phyloP scores from a whole-genome alignment of 352 stramenopile genomes.

The Phytophthora sp. region DNA sequence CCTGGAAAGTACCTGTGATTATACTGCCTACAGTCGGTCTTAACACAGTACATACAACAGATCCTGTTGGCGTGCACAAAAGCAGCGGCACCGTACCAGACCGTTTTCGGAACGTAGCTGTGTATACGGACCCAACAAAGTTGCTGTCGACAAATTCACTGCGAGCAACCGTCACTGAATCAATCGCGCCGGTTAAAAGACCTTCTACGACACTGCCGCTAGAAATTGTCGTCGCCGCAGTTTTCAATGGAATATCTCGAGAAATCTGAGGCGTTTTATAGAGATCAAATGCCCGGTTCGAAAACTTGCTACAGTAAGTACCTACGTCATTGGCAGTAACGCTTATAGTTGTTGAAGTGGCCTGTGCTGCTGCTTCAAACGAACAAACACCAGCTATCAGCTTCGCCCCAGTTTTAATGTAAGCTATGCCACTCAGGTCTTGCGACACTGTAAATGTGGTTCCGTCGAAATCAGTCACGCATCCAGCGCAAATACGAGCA shows the following conservation, averaged over 20 bases:
- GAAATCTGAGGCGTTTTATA: constrained; percentile 66
- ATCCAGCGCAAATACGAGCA: constrained; percentile 54
- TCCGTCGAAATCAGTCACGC: constrained; percentile 72
- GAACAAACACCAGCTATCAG: constrained; percentile 65
- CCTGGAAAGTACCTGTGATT: constrained; percentile 69
- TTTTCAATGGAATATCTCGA: constrained; percentile 53
- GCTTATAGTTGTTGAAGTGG: constrained; percentile 33
- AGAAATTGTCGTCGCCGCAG: constrained; percentile 37
- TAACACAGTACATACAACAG: constrained; percentile 38
- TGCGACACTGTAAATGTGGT: constrained; percentile 47
- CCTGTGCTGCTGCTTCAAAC: constrained; percentile 46
- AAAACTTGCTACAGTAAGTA: constrained; percentile 58
- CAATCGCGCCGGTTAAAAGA: constrained; percentile 55
- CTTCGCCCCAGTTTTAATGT: constrained; percentile 19
- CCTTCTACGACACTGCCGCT: constrained; percentile 44
- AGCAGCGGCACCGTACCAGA: constrained; percentile 68
- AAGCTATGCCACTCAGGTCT: constrained; percentile 20
- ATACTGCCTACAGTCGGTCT: constrained; percentile 58
- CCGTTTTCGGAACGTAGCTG: constrained; percentile 64
- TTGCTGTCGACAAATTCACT: constrained; percentile 38
- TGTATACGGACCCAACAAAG: constrained; percentile 72
- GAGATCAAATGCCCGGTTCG: constrained; percentile 35
- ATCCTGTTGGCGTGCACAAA: constrained; percentile 37
- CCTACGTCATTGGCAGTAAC: constrained; percentile 55
- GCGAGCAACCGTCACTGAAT: constrained; percentile 53